Evolutionary conservation across 257 asterid genomes (phyloP).

Genomic region (Nicotiana undulata): DNA sequence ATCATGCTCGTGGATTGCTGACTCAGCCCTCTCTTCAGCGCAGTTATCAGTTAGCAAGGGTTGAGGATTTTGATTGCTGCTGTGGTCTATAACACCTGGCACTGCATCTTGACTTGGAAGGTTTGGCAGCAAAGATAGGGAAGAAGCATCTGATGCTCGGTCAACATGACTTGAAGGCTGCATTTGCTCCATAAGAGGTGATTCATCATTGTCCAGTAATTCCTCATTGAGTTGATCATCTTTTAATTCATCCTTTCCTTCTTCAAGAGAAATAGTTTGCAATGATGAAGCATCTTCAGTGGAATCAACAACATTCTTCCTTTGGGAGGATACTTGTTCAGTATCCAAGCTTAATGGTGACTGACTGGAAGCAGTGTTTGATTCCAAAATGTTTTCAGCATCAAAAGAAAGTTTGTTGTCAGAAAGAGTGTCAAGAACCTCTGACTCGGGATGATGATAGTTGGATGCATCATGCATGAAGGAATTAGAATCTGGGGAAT

Average conservation of each 20-base stretch:
- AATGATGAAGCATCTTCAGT: constrained; percentile 16
- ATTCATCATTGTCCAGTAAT: constrained; percentile 15
- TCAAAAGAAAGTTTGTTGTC: constrained; percentile 17
- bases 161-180: constrained; percentile 22
- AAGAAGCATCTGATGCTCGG: constrained; percentile 12
- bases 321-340: constrained; percentile 29
- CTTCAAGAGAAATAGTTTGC: constrained; percentile 13
- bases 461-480: constrained; percentile 7
- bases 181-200: constrained; percentile 18
- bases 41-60: neutral
- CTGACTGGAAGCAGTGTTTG: constrained; percentile 19
- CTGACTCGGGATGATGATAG: constrained; percentile 20
- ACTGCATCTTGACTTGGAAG: constrained; percentile 12
- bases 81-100: neutral
- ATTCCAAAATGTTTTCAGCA: constrained; percentile 22
- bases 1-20: neutral
- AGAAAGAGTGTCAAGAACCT: constrained; percentile 14
- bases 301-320: constrained; percentile 8
- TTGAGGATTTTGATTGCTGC: constrained; percentile 1
- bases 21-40: constrained; percentile 4
- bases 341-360: constrained; percentile 18
- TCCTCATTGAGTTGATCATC: constrained; percentile 21
- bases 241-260: constrained; percentile 26
- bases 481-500: constrained; percentile 12
- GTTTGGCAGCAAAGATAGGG: constrained; percentile 15